Base-by-base conservation (phyloP, 1,139 yeast genomes). In the Kurtzmaniella quercitrusa region DNA sequence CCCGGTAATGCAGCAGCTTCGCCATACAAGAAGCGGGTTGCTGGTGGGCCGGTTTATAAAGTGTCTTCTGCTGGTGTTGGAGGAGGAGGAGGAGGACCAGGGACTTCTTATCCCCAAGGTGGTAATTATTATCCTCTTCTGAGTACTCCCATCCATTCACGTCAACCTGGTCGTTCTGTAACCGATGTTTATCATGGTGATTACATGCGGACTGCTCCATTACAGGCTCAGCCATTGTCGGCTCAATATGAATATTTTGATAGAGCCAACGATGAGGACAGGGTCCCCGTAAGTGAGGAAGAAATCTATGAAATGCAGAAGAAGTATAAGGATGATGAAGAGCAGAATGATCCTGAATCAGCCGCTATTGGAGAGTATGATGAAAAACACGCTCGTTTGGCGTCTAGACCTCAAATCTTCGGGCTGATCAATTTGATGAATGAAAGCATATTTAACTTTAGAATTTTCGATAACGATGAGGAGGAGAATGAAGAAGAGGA, bases 121-220 rank as follows among this genome's bases (percentile, higher is more conserved):
- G 8, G 23, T 8, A 21, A 21, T 8, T 21, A 25, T 14, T 17
- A 25, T 39, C 25, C 12, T 12, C 21, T 34, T 18, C 42, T 37
- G 37, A 19, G 27, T 15, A 38, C 36, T 25, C 38, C 41, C 7
- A 14, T 27, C 6, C n/a, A 36, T 27, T 18, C 39, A 5, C 15
- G 37, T 12, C 37, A 27, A n/a, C 29, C 34, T 15, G 34, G 31
- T n/a, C 46, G 46, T 23, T 47, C 54, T 9, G 75, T 71, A 3
- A 71, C 77, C 7, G 82, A 78, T 51, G 77, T 78, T 2, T 79
- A 74, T 53, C 68, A 65, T 41, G 77, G 75, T 3, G 79, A 76
- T 48, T 65, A 63, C 34, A 63, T 73, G 18, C 68, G 66, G 48
- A 68, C 65, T 33, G 82, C 83, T 0, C 84, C 83, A 3, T 52